Conservation (phyloP, 2,329 filamentous ascomycete genomes). For the Trichoderma semiorbis region DNA sequence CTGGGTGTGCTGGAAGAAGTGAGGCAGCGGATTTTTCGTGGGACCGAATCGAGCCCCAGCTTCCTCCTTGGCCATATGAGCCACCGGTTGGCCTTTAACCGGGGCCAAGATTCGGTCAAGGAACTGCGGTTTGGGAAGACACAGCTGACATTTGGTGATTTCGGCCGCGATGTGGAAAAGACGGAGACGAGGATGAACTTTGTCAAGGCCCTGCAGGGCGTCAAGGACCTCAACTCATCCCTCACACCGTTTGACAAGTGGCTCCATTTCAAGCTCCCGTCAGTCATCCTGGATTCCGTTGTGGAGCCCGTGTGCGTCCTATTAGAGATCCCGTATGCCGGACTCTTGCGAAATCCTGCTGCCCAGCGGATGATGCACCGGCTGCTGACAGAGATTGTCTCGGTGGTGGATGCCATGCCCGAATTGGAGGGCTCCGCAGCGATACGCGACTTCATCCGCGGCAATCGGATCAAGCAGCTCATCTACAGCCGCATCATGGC, state of each 20-base stretch:
- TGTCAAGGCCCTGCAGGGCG: constrained; percentile 23
- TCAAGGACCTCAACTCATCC: constrained; percentile 24
- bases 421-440: constrained; percentile 65
- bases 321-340: constrained; percentile 71
- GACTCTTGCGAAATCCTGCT: constrained; percentile 63
- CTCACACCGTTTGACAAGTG: constrained; percentile 42
- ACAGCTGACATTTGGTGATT: constrained; percentile 28
- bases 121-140: constrained; percentile 35
- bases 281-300: constrained; percentile 69
- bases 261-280: constrained; percentile 72
- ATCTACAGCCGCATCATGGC: constrained; percentile 41
- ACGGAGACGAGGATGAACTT: constrained; percentile 24
- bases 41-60: constrained; percentile 59
- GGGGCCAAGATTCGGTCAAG: constrained; percentile 37
- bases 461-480: constrained; percentile 57
- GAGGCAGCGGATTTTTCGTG: constrained; percentile 66
- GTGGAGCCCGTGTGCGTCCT: constrained; percentile 80
- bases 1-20: constrained; percentile 80
- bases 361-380: constrained; percentile 64
- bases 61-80: constrained; percentile 68
- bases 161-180: constrained; percentile 20
- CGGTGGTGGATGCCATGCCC: constrained; percentile 69
- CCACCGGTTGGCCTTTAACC: constrained; percentile 44
- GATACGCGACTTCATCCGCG: constrained; percentile 53
- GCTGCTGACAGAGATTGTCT: constrained; percentile 70